Conservation (phyloP, 2,329 filamentous ascomycete genomes). For the Alternaria incomplexa region DNA sequence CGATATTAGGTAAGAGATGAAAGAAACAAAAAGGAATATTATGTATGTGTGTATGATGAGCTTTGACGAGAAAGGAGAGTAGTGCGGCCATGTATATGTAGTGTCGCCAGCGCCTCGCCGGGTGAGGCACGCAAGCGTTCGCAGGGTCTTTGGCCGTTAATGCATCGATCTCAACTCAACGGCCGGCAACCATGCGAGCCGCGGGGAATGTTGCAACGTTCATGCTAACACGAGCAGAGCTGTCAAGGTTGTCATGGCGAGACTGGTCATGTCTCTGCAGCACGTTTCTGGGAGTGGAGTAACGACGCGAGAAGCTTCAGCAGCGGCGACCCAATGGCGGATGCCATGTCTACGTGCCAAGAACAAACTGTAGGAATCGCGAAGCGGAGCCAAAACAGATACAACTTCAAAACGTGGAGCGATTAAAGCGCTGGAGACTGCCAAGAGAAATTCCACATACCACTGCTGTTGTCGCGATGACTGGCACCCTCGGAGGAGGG, state of each 20-base stretch:
- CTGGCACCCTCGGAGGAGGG: slow-evolving; percentile 36
- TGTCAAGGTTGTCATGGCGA: slow-evolving; percentile 26
- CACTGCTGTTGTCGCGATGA: slow-evolving; percentile 40
- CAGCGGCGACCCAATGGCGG: slow-evolving; percentile 27
- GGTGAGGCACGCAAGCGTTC: slow-evolving; percentile 14
- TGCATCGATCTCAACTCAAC: slow-evolving; percentile 32
- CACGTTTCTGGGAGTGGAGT: slow-evolving; percentile 23
- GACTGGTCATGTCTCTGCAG: slow-evolving; percentile 41
- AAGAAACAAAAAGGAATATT: slow-evolving; percentile 34
- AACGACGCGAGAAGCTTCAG: slow-evolving; percentile 17
- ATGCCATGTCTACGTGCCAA: slow-evolving; percentile 19
- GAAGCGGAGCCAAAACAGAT: slow-evolving; percentile 40
- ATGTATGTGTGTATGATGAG: slow-evolving; percentile 32
- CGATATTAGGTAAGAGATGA: slow-evolving; percentile 12
- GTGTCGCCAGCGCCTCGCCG: slow-evolving; percentile 12
- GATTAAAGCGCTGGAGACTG: slow-evolving; percentile 32
- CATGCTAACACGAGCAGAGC: slow-evolving; percentile 29
- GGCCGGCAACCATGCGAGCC: slow-evolving; percentile 34
- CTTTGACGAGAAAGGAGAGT: slow-evolving; percentile 31
- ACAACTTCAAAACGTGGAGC: slow-evolving; percentile 38
- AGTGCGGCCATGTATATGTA: slow-evolving; percentile 45
- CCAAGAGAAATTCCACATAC: slow-evolving; percentile 36
- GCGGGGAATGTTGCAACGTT: slow-evolving; percentile 29
- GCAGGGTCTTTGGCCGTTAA: slow-evolving; percentile 19
- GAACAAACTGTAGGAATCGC: slow-evolving; percentile 31